Evolutionary conservation across 2,329 filamentous ascomycete species (phyloP).

Genomic region (Periconia sp.): DNA sequence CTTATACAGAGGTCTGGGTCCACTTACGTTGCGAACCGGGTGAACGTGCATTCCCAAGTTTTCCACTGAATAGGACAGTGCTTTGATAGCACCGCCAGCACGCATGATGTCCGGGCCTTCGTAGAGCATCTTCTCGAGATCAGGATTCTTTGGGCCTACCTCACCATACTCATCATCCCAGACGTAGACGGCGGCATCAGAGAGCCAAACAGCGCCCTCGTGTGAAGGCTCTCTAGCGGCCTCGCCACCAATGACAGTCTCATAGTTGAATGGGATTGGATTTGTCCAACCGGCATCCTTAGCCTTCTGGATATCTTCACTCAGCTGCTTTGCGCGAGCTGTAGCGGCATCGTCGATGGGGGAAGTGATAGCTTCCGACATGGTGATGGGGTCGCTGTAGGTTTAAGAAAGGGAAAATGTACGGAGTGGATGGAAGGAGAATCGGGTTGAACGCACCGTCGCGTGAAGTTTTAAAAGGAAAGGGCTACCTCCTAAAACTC

Average conservation of each 20-base stretch:
- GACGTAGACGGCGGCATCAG: slow-evolving; percentile 73
- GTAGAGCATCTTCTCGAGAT: slow-evolving; percentile 80
- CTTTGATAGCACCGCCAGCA: slow-evolving; percentile 68
- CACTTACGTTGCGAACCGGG: slow-evolving; percentile 59
- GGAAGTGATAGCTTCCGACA: slow-evolving; percentile 25
- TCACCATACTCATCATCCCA: slow-evolving; percentile 89
- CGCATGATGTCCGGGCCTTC: slow-evolving; percentile 58
- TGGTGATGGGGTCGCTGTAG: slow-evolving; percentile 14
- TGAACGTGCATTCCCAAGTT: slow-evolving; percentile 45
- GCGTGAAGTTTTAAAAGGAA: too few relatives aligned
- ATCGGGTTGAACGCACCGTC: too few relatives aligned
- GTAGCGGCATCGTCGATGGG: slow-evolving; percentile 21
- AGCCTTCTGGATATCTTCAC: slow-evolving; percentile 30
- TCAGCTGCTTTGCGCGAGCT: slow-evolving; percentile 26
- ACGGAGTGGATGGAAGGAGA: neutral
- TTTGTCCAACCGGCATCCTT: slow-evolving; percentile 56
- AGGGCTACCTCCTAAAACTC: too few relatives aligned
- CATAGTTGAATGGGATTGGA: slow-evolving; percentile 58
- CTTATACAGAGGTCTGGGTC: neutral
- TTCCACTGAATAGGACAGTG: slow-evolving; percentile 62
- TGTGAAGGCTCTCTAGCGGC: slow-evolving; percentile 9
- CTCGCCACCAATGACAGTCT: slow-evolving; percentile 35
- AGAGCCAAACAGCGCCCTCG: slow-evolving; percentile 51
- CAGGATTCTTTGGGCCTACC: slow-evolving; percentile 72
- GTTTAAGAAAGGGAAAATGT: neutral